phyloP scores from a whole-genome alignment of 164 flowering plant species.

The Brasenia schreberi region DNA sequence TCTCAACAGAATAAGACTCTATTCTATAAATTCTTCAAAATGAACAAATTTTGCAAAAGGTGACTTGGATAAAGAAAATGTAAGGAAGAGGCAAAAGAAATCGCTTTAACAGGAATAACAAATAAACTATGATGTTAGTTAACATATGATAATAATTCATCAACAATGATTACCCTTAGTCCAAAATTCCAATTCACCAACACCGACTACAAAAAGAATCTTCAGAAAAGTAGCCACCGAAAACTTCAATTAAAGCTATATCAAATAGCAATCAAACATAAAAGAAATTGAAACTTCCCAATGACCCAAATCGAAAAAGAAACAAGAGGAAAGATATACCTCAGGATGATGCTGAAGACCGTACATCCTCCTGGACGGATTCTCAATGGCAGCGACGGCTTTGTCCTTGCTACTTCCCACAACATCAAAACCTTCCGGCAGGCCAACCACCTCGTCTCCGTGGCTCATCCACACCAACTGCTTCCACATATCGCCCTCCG shows the following conservation, averaged over 20 bases:
- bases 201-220: too few relatives aligned
- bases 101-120: too few relatives aligned
- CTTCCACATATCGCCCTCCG: constrained; percentile 29
- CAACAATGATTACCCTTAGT: too few relatives aligned
- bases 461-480: constrained; percentile 98
- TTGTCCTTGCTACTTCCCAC: constrained; percentile 70
- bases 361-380: constrained; percentile 42
- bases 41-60: too few relatives aligned
- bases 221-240: too few relatives aligned
- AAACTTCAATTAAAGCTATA: neutral
- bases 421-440: constrained; percentile 74
- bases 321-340: constrained; percentile 23
- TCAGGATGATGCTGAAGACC: constrained; percentile 95
- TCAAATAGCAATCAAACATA: neutral
- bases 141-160: too few relatives aligned
- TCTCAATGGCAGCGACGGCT: constrained; percentile 68
- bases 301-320: neutral
- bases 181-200: too few relatives aligned
- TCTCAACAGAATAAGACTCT: too few relatives aligned
- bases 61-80: too few relatives aligned
- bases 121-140: too few relatives aligned
- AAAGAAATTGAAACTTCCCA: neutral
- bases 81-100: too few relatives aligned
- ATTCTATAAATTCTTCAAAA: too few relatives aligned
- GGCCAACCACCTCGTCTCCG: constrained; percentile 63